Evolutionary conservation across 2,329 filamentous ascomycete genomes (phyloP).

Genomic region (Monosporascus sp.): DNA sequence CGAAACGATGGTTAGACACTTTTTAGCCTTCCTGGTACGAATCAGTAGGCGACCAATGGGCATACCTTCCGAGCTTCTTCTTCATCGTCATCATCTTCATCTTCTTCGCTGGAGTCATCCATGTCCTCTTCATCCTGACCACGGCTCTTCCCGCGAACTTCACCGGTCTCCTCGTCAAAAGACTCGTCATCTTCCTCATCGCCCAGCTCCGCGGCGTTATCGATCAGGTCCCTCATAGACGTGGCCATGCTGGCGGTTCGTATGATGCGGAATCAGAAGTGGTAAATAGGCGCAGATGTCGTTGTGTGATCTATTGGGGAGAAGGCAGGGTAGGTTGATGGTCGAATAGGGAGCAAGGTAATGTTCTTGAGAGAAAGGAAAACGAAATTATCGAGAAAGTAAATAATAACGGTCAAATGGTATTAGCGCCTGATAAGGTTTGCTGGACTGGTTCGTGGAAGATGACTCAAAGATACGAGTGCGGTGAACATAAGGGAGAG

Average conservation of each 20-base stretch:
- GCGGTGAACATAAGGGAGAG: too few relatives aligned
- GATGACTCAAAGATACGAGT: too few relatives aligned
- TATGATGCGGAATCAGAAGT: not conserved
- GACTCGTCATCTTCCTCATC: conserved; percentile 81
- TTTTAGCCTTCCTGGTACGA: not conserved
- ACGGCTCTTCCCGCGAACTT: conserved; percentile 42
- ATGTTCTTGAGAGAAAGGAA: too few relatives aligned
- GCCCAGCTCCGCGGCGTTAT: conserved; percentile 80
- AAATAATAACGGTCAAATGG: too few relatives aligned
- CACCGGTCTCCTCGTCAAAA: conserved; percentile 69
- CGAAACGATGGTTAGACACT: conserved; percentile 11
- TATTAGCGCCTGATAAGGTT: too few relatives aligned
- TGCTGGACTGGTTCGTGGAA: too few relatives aligned
- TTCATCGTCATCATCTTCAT: conserved; percentile 87
- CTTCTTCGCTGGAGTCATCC: conserved; percentile 87
- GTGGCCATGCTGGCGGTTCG: conserved; percentile 48
- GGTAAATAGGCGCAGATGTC: not conserved
- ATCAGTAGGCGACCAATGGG: conserved; percentile 1
- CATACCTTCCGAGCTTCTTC: conserved; percentile 72
- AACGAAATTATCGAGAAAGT: too few relatives aligned
- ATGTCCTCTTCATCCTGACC: conserved; percentile 40
- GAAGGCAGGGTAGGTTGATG: not conserved
- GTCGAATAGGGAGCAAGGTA: not conserved
- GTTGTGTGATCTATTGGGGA: too few relatives aligned
- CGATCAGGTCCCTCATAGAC: conserved; percentile 70